These are phyloP conservation scores for Plenodomus tracheiphilus DNA, from an alignment of 2,329 filamentous ascomycete species.

Conservation along the genomic window DNA sequence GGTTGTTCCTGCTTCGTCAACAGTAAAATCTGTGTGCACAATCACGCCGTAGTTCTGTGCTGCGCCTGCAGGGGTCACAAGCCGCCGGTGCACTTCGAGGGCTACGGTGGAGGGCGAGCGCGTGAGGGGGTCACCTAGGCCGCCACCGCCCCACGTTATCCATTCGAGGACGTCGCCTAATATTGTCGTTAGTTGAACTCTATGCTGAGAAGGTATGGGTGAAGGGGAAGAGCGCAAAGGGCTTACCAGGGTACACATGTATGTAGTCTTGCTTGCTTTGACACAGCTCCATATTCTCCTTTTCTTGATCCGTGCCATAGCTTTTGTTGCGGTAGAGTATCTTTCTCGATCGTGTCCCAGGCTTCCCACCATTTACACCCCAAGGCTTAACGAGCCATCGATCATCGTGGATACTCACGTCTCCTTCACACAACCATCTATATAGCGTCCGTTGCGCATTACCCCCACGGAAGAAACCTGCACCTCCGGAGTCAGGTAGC, in stretches of 20 bases:
- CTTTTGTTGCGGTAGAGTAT: constrained; percentile 48
- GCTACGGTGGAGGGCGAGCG: constrained; percentile 51
- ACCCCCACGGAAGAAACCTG: constrained; percentile 53
- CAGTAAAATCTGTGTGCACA: constrained; percentile 42
- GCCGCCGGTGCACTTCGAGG: constrained; percentile 50
- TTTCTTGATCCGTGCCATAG: constrained; percentile 37
- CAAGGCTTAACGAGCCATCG: constrained; percentile 56
- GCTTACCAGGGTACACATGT: constrained; percentile 46
- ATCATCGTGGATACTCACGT: constrained; percentile 55
- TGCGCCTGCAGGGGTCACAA: constrained; percentile 51
- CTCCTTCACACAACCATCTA: constrained; percentile 51
- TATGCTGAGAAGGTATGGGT: background rate
- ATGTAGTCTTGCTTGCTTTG: constrained; percentile 56
- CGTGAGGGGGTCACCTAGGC: constrained; percentile 52
- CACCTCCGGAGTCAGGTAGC: constrained; percentile 53
- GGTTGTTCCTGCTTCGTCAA: constrained; percentile 44
- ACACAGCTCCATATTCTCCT: constrained; percentile 43
- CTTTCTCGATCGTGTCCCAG: constrained; percentile 51
- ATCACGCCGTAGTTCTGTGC: constrained; percentile 52
- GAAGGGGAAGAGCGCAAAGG: background rate
- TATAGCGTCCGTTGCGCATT: constrained; percentile 55
- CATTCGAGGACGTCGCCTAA: constrained; percentile 54
- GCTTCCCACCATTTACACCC: constrained; percentile 53
- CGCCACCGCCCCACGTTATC: constrained; percentile 56
- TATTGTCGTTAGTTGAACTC: background rate